A percentile compares a stretch with the other conserved stretches of the same genome.
phyloP scores from a whole-genome alignment of 169 alveolate species.

The Cryptosporidium baileyi region DNA sequence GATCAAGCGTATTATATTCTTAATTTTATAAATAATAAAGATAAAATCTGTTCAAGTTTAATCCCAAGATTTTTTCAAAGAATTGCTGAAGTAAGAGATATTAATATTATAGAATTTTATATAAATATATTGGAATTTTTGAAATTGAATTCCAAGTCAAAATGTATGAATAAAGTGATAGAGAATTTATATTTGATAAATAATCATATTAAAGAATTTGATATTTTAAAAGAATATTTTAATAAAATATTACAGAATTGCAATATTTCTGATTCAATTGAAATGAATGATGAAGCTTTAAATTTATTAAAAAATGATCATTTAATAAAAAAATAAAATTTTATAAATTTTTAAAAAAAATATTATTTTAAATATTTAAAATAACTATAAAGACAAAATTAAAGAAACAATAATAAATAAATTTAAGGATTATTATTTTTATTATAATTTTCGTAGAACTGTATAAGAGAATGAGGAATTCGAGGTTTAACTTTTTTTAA shows the following conservation, averaged over 20 bases:
- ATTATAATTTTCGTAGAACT: conserved; percentile 71
- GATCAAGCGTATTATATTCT: conserved; percentile 23
- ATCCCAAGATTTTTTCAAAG: conserved; percentile 12
- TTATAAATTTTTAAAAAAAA: background rate
- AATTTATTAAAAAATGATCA: background rate
- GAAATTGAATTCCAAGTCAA: conserved; percentile 7
- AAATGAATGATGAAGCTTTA: background rate
- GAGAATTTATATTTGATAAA: background rate
- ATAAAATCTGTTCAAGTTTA: background rate
- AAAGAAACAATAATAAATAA: too few species aligned
- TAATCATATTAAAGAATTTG: conserved; percentile 38
- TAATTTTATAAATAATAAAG: conserved; percentile 19
- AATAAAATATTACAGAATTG: background rate
- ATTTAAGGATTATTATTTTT: conserved; percentile 55
- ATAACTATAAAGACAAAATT: background rate
- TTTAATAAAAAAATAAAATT: background rate
- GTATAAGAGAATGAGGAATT: conserved; percentile 71
- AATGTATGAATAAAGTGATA: conserved; percentile 4
- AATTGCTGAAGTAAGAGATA: background rate
- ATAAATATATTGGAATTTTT: background rate
- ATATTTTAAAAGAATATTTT: conserved; percentile 8
- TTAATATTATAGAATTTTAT: conserved; percentile 19
- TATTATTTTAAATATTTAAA: background rate
- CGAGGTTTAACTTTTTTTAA: conserved; percentile 74
- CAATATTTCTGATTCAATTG: background rate